A percentile compares a stretch with the other conserved stretches of the same genome.
phyloP scores from a whole-genome alignment of 352 stramenopile species.

The Pythium aquatile region DNA sequence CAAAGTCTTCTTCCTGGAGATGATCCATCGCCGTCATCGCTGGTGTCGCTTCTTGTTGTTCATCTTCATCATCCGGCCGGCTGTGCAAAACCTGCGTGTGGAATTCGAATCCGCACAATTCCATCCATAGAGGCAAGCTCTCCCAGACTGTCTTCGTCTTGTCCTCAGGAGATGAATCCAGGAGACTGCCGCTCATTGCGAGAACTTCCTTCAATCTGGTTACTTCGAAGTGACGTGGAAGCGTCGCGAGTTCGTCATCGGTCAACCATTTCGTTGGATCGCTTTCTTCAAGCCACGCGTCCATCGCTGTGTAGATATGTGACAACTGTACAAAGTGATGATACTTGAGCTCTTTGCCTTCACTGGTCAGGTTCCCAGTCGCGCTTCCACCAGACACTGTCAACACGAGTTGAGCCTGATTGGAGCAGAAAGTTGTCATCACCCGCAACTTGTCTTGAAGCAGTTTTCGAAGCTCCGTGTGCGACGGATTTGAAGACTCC shows the following conservation, averaged over 20 bases:
- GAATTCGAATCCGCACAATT: slow-evolving; percentile 72
- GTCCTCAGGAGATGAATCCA: slow-evolving; percentile 33
- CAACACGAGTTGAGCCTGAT: slow-evolving; percentile 30
- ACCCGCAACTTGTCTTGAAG: slow-evolving; percentile 34
- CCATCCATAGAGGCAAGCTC: slow-evolving; percentile 57
- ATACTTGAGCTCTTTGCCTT: slow-evolving; percentile 33
- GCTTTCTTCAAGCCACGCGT: slow-evolving; percentile 81
- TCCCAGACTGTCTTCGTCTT: slow-evolving; percentile 34
- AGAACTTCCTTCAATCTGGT: slow-evolving; percentile 69
- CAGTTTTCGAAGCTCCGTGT: slow-evolving; percentile 22
- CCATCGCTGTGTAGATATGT: slow-evolving; percentile 68
- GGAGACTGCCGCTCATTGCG: slow-evolving; percentile 55
- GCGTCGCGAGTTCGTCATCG: slow-evolving; percentile 60
- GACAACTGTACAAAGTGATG: slow-evolving; percentile 35
- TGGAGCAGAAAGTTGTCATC: slow-evolving; percentile 35
- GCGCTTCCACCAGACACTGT: slow-evolving; percentile 20
- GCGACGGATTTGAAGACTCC: slow-evolving; percentile 24
- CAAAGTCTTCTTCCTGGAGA: slow-evolving; percentile 66
- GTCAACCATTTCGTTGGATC: slow-evolving; percentile 81
- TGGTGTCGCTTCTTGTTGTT: not conserved
- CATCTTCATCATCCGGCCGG: slow-evolving; percentile 4
- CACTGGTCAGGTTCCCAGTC: slow-evolving; percentile 21
- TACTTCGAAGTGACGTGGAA: slow-evolving; percentile 77
- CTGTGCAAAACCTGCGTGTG: slow-evolving; percentile 27
- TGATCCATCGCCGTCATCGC: slow-evolving; percentile 18